Evolutionary conservation across 2,329 filamentous ascomycete genomes (phyloP).

Genomic region (Apiospora arundinis): DNA sequence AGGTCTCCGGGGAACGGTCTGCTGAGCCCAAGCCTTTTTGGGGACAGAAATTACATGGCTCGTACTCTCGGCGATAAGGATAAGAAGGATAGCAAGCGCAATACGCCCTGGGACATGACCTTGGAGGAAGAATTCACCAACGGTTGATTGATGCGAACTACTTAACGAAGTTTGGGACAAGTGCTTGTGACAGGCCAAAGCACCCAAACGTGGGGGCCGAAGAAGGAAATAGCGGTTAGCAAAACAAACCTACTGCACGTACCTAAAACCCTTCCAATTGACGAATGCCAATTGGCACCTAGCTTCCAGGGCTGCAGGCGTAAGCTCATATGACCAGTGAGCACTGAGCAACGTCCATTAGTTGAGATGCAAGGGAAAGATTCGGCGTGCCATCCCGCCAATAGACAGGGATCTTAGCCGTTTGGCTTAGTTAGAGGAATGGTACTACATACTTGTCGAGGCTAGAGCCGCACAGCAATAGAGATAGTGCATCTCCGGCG

Average conservation of each 20-base stretch:
- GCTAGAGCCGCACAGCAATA: not conserved
- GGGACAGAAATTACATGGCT: not conserved
- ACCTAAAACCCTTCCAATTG: not conserved
- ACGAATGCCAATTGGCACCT: not conserved
- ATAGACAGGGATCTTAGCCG: conserved; percentile 1
- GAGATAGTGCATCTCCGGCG: not conserved
- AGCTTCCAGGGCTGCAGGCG: not conserved
- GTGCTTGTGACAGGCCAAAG: not conserved
- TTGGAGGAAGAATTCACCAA: not conserved
- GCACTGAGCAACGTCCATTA: too few species aligned
- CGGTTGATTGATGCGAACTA: not conserved
- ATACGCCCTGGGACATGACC: not conserved
- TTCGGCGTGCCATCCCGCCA: not conserved
- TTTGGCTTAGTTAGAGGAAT: not conserved
- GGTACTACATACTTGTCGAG: not conserved
- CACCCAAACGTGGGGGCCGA: not conserved
- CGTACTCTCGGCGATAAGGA: not conserved
- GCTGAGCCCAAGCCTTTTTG: not conserved
- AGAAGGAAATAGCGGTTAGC: not conserved
- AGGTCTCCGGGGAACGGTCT: not conserved
- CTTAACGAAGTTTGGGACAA: not conserved
- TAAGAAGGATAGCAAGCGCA: not conserved
- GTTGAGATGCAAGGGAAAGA: not conserved
- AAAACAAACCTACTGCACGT: not conserved
- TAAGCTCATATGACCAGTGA: not conserved